Conservation (phyloP, 345 rosid genomes). For the Isatis tinctoria region DNA sequence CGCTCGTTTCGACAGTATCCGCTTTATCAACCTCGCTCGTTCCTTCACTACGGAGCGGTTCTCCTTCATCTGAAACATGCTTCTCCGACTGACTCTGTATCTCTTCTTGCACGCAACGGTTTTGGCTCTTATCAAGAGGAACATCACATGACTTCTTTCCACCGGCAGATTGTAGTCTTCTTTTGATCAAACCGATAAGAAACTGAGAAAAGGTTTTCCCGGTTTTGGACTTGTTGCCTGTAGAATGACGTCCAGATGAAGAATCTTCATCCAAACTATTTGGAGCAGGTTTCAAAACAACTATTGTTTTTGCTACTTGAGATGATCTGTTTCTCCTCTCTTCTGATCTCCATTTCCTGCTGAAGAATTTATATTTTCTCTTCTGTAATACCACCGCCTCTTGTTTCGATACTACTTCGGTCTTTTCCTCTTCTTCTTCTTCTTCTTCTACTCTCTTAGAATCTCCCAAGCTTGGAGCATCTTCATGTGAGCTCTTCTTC, state of each 20-base stretch:
- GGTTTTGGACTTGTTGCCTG: slow-evolving; percentile 62
- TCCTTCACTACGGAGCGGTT: slow-evolving; percentile 29
- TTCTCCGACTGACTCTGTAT: slow-evolving; percentile 36
- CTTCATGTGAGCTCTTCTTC: slow-evolving; percentile 51
- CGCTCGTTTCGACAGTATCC: slow-evolving; percentile 33
- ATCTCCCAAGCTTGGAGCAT: slow-evolving; percentile 29
- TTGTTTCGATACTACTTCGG: slow-evolving; percentile 8
- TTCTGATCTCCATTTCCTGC: slow-evolving; percentile 42
- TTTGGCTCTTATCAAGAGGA: slow-evolving; percentile 32
- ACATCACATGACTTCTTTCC: slow-evolving; percentile 44
- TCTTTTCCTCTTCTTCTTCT: slow-evolving; percentile 3
- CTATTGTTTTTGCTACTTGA: slow-evolving; percentile 58
- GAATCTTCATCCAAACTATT: slow-evolving; percentile 31
- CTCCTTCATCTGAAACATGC: slow-evolving; percentile 54
- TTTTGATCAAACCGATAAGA: slow-evolving; percentile 33
- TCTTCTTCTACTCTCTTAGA: slow-evolving; percentile 9
- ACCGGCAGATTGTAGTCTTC: slow-evolving; percentile 51
- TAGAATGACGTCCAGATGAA: slow-evolving; percentile 34
- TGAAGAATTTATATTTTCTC: slow-evolving; percentile 40
- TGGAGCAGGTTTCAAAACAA: slow-evolving; percentile 60
- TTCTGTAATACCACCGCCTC: neutral
- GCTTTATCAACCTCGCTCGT: slow-evolving; percentile 32
- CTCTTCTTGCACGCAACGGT: slow-evolving; percentile 15
- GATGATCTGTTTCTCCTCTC: slow-evolving; percentile 47
- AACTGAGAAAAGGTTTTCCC: slow-evolving; percentile 36